Evolutionary conservation across 805 yeast genomes (phyloP).

Genomic region (Sugiyamaella chiloensis): DNA sequence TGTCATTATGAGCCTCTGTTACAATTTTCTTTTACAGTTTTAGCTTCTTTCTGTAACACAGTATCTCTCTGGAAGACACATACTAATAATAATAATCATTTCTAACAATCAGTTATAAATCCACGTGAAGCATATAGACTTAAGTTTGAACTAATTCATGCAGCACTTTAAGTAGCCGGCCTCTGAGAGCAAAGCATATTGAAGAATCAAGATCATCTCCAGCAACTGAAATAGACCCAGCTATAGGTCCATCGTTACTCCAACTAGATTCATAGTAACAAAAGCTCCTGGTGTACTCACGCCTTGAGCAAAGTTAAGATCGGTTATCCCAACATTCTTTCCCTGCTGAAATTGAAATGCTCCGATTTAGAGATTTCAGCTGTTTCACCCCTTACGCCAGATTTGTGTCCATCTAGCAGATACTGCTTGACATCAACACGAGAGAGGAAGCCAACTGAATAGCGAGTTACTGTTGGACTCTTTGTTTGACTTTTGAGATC

Average conservation of each 20-base stretch:
- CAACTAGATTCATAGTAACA: background rate
- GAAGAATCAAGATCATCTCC: background rate
- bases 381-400: background rate
- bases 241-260: background rate
- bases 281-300: background rate
- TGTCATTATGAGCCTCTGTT: too few species aligned
- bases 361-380: background rate
- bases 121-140: too few species aligned
- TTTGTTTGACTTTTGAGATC: background rate
- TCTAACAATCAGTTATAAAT: too few species aligned
- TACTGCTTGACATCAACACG: background rate
- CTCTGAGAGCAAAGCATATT: background rate
- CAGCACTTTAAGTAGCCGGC: background rate
- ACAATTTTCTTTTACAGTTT: too few species aligned
- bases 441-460: background rate
- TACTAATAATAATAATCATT: too few species aligned
- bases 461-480: background rate
- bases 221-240: background rate
- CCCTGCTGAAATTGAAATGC: background rate
- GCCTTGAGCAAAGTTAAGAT: background rate
- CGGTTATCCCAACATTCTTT: background rate
- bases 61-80: too few species aligned
- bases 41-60: too few species aligned
- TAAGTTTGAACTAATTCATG: too few species aligned
- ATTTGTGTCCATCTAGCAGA: background rate